Percentiles rank a stretch among this genome's conserved stretches.
Conservation (phyloP, 2,329 filamentous ascomycete species). For the Aspergillus sp. region DNA sequence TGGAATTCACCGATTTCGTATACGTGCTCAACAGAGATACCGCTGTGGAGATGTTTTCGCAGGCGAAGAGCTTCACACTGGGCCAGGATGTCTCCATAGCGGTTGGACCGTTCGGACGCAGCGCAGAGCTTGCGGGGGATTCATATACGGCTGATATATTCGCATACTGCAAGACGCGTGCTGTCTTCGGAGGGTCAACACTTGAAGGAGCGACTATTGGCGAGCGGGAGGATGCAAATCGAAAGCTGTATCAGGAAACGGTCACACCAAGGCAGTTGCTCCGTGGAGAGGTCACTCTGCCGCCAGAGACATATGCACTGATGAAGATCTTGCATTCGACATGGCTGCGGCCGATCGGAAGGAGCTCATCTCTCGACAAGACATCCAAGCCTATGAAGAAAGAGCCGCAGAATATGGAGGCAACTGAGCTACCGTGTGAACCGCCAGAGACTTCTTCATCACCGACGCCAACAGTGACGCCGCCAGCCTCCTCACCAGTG, state of each 20-base stretch:
- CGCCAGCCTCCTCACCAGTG: neutral
- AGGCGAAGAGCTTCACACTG: constrained; percentile 81
- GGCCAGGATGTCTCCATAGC: constrained; percentile 94
- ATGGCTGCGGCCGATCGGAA: neutral
- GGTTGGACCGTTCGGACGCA: constrained; percentile 88
- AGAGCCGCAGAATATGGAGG: neutral
- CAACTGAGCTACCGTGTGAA: neutral
- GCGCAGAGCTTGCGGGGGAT: constrained; percentile 87
- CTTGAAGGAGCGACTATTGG: constrained; percentile 86
- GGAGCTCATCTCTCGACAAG: neutral
- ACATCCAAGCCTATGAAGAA: neutral
- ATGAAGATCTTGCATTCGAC: constrained; percentile 79
- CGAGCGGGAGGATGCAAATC: constrained; percentile 88
- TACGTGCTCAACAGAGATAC: constrained; percentile 89
- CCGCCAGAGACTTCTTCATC: neutral
- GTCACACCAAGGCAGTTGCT: constrained; percentile 80
- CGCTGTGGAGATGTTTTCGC: constrained; percentile 87
- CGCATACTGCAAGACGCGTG: constrained; percentile 95
- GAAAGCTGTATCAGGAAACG: constrained; percentile 83
- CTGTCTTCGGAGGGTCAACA: constrained; percentile 87
- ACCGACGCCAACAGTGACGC: neutral
- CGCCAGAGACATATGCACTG: constrained; percentile 76
- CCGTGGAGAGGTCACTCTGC: constrained; percentile 71
- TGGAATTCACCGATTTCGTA: constrained; percentile 67
- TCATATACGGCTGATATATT: constrained; percentile 89